Base-by-base conservation (phyloP, 2,329 filamentous ascomycete species). In the Colletotrichum acutatum region DNA sequence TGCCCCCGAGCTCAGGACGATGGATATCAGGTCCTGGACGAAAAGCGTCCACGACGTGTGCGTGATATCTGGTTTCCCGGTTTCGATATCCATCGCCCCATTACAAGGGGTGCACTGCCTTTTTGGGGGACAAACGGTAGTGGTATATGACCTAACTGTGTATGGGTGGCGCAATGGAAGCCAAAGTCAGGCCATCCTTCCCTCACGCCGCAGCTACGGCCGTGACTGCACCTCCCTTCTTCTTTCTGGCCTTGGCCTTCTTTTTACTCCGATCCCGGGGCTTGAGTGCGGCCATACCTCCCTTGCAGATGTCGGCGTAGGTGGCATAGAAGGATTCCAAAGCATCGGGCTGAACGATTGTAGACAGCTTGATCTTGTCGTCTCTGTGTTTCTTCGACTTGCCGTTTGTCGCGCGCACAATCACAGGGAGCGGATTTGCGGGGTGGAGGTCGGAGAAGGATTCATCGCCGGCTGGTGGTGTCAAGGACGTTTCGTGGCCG, bases 221-320 rank as follows among this genome's bases (percentile, higher is more conserved):
- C 22, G 57, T 12, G 22, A 46, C 52, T 24, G 71, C 42, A 34
- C 64, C 72, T 26, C 63, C 64, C 83, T 89, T 92, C 86, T 91
- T 93, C 84, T 88, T 90, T 85, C 92, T 94, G 75, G 93, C 94
- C 81, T 93, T 93, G 77, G 93, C 91, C 81, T 93, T 94, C 86
- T 92, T 91, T 88, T 94, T 96, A 83, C 93, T 97, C 79, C 95
- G 90, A 84, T 98, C 96, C 77, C 97, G 89, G 80, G 97, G 98
- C 90, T 98, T 98, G 84, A 99, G 81, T 8, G 92, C 92, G 61
- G 90, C 88, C 95, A 98, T 98, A 6, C 95, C 95, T 0, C 88
- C 86, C 86, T 97, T 98, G 84, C 95, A 98, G 3, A 95, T 88
- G 77, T 98, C 97, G 26, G 95, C 95, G 84, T 98, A 99, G 64